These are phyloP conservation scores for Termitomyces sp. DNA, from an alignment of 768 basidiomycete species.

Conservation along the genomic window DNA sequence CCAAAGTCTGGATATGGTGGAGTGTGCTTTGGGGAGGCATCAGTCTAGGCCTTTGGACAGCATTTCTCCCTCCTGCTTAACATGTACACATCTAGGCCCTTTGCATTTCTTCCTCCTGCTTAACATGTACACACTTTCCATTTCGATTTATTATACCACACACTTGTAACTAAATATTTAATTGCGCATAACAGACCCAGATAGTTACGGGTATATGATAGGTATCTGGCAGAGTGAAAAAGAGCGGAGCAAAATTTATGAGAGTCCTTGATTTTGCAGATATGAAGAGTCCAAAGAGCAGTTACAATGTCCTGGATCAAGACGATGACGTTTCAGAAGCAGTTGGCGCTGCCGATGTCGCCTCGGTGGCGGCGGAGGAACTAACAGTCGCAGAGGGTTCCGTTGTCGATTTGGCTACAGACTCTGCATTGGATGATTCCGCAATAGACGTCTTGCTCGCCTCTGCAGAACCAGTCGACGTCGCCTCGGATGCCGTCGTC, in stretches of 20 bases:
- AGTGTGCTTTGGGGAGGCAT: slow-evolving; percentile 68
- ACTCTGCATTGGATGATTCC: background rate
- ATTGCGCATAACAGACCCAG: background rate
- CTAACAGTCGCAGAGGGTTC: background rate
- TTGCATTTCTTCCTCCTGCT: slow-evolving; percentile 89
- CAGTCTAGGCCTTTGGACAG: slow-evolving; percentile 71
- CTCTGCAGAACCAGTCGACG: background rate
- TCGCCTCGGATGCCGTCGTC: background rate
- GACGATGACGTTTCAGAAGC: background rate
- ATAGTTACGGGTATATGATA: background rate
- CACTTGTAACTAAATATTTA: background rate
- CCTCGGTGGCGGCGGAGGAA: background rate
- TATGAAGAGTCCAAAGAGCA: background rate
- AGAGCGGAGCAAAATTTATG: background rate
- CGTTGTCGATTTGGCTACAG: background rate
- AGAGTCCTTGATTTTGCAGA: background rate
- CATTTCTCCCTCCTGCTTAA: slow-evolving; percentile 89
- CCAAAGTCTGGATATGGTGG: slow-evolving; percentile 71
- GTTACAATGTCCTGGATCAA: background rate
- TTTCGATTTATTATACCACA: background rate
- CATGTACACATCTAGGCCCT: slow-evolving; percentile 39
- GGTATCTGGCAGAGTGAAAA: background rate
- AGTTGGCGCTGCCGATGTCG: background rate
- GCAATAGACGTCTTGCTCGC: background rate
- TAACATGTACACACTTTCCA: slow-evolving; percentile 21